phyloP scores from a whole-genome alignment of 2,329 filamentous ascomycete genomes.

The Fusarium sp. region DNA sequence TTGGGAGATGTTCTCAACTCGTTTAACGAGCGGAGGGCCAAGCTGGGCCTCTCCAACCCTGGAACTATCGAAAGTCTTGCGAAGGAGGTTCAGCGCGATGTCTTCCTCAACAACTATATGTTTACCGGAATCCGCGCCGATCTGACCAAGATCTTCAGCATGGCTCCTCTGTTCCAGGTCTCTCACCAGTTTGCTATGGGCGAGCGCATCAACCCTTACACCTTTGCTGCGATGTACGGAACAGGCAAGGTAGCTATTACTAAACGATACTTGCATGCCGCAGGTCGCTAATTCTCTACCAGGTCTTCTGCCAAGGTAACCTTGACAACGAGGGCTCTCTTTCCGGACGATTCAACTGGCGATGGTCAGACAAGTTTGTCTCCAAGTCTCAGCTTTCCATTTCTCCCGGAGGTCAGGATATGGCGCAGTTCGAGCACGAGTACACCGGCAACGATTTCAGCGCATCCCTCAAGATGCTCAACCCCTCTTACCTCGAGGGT shows the following conservation, averaged over 20 bases:
- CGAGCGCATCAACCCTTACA: constrained; percentile 92
- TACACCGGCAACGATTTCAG: constrained; percentile 95
- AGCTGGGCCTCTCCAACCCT: constrained; percentile 90
- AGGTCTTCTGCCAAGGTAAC: constrained; percentile 97
- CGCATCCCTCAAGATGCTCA: constrained; percentile 91
- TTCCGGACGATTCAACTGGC: constrained; percentile 90
- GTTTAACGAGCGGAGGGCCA: constrained; percentile 87
- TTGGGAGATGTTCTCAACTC: constrained; percentile 82
- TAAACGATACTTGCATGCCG: constrained; percentile 12
- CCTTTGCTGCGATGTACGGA: constrained; percentile 93
- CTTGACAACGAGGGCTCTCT: constrained; percentile 93
- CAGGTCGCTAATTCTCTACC: constrained; percentile 37
- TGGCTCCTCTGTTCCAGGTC: constrained; percentile 94
- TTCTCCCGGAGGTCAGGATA: constrained; percentile 82
- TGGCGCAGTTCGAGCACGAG: constrained; percentile 95
- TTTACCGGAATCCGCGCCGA: constrained; percentile 97
- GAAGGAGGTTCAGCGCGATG: constrained; percentile 94
- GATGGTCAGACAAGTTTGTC: constrained; percentile 83
- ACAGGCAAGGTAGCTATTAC: constrained; percentile 79
- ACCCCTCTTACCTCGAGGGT: constrained; percentile 93
- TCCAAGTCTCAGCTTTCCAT: constrained; percentile 92
- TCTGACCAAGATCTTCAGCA: constrained; percentile 95
- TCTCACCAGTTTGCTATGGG: constrained; percentile 98
- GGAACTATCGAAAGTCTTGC: constrained; percentile 91
- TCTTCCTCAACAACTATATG: constrained; percentile 95